Conservation (phyloP, 108 stramenopile genomes). For the Parietichytrium sp. region DNA sequence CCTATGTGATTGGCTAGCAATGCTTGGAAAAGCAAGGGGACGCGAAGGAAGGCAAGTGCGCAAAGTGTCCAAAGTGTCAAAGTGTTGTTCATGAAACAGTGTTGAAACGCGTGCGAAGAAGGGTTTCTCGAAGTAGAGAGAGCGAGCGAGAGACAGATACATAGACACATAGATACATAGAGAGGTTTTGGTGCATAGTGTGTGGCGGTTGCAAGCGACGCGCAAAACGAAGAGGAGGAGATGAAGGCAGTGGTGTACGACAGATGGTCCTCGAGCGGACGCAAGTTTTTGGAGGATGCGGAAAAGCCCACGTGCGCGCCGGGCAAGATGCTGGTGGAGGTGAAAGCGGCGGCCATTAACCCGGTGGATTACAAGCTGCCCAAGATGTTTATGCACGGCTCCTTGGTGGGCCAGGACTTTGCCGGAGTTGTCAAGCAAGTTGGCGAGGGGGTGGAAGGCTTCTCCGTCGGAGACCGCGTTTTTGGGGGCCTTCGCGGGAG, state of each 20-base stretch:
- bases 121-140: no score
- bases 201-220: no score
- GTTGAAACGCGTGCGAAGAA: no score
- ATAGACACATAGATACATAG: no score
- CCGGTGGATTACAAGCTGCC: constrained; percentile 7
- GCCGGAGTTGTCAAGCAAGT: constrained; percentile 25
- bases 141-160: no score
- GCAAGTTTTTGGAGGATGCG: constrained; percentile 30
- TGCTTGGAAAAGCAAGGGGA: no score
- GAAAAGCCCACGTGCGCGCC: background rate
- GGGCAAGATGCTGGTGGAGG: background rate
- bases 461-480: constrained; percentile 19
- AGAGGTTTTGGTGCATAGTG: no score
- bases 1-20: no score
- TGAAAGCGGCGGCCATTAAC: constrained; percentile 35
- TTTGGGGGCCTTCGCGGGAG: background rate
- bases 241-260: constrained; percentile 38
- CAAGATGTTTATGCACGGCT: constrained; percentile 34
- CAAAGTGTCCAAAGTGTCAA: no score
- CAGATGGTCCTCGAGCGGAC: background rate
- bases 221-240: background rate
- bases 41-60: no score
- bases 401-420: background rate
- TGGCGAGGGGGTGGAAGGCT: background rate
- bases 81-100: no score